A percentile compares a stretch with the other conserved stretches of the same genome.
These are phyloP conservation scores for barrel medic (Medicago truncatula) DNA, from an alignment of 306 rosid species.

Conservation along the genomic window MtrunA17r5.0-ANR NC_053042.1:2594001-2594500, in stretches of 20 bases:
- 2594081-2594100: constrained; percentile 57
- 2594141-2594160: constrained; percentile 49
- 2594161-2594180: constrained; percentile 66
- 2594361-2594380: constrained; percentile 23
- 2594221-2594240: constrained; percentile 38
- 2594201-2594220: constrained; percentile 52
- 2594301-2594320: constrained; percentile 5
- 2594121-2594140: constrained; percentile 38
- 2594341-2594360: constrained; percentile 11
- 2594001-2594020: constrained; percentile 52
- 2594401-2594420: neutral
- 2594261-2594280: constrained; percentile 1
- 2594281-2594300: constrained; percentile 27
- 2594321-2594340: neutral
- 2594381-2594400: constrained; percentile 15
- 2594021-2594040: constrained; percentile 31
- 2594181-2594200: constrained; percentile 60
- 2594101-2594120: constrained; percentile 45
- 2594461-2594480: neutral
- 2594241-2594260: constrained; percentile 1
- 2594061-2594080: constrained; percentile 56
- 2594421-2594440: constrained; percentile 1
- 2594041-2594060: constrained; percentile 41
- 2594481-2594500: neutral
- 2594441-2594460: neutral